Base-by-base conservation (phyloP, 2,329 filamentous ascomycete species). In the Apiospora saccharicola region DNA sequence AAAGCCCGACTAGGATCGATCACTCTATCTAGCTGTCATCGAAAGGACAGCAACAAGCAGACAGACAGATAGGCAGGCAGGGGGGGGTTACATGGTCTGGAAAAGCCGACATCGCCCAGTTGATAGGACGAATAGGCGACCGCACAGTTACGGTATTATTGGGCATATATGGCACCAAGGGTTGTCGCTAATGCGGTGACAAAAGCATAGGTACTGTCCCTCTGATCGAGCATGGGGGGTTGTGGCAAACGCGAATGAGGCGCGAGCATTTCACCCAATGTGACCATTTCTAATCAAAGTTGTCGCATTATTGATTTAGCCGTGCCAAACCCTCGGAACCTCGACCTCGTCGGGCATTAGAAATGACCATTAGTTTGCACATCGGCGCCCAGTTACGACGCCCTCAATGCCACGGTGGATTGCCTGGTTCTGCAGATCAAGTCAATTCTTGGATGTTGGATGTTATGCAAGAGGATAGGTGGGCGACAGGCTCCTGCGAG, bases 211-310 rank as follows among this genome's bases (percentile, higher is more conserved):
- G n/a, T 24, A n/a, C n/a, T 51, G 49, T 14, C n/a, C 49, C 24
- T 26, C 49, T 51, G 49, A 51, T 26, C 49, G n/a, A 51, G 14
- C 30, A 61, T 64, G 34, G 57, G 57, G 34, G 30, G 30, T 41
- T n/a, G 57, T n/a, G 5, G 57, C 22, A 37, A 64, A 64, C 10
- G 34, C 57, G 34, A 64, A 64, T 64, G 57, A 64, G 57, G 41
- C 57, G 13, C 6, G 19, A 64, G 19, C 5, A 64, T 41, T 41
- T n/a, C 57, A 64, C 57, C 57, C 19, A 64, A 41, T 64, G 57
- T 64, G 57, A 41, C 57, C 57, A 41, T 64, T 22, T n/a, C 19
- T n/a, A 64, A 64, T 64, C 57, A 64, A 64, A 41, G 13, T 7
- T 6, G 57, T 41, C 34, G 34, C 57, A 64, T 64, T n/a, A 12